Base-by-base conservation (phyloP, 169 alveolate species). In the Sarcocystis neurona region DNA sequence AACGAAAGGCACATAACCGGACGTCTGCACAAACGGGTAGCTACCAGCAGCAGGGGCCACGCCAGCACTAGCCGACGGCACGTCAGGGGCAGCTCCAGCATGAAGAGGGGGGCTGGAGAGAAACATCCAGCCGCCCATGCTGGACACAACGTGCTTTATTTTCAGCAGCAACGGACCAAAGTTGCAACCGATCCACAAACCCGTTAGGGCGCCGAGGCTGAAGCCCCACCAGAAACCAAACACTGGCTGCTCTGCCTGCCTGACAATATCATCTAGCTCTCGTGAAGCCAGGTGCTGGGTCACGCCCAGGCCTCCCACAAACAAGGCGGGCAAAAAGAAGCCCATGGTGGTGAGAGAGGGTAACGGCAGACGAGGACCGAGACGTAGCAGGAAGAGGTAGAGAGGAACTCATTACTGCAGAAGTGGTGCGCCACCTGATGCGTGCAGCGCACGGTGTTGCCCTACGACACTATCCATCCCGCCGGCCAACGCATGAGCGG, bases 191-290 rank as follows among this genome's bases (percentile, higher is more conserved):
- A 72, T n/a, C 93, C 93, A 90, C 63, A 84, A 30, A 34, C 93
- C 93, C 8, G 72, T 2, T 4, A 80, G 0, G 18, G 39, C 50
- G 70, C 93, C 93, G 32, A 90, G n/a, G 30, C 90, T 87, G 0
- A 75, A 47, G 8, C 93, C 93, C 87, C 88, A 90, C 90, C 90
- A 84, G 79, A 90, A 90, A 37, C 93, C 93, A 34, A 90, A 90
- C 53, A 90, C 12, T n/a, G 93, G 93, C 80, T 50, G 77, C 68
- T 80, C 90, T 0, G 88, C 43, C 37, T 90, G 87, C 10, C 90
- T 66, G 8, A 90, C 15, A 32, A 90, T 18, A 20, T 80, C 88
- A 46, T 90, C 93, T 20, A 90, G 56, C 77, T 90, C 93, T 48
- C 63, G 56, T 10, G 87, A 48, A 0, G 93, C 90, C 37, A 66